Evolutionary conservation across 306 rosid genomes (phyloP).

Genomic region (Lupinus albus): DNA sequence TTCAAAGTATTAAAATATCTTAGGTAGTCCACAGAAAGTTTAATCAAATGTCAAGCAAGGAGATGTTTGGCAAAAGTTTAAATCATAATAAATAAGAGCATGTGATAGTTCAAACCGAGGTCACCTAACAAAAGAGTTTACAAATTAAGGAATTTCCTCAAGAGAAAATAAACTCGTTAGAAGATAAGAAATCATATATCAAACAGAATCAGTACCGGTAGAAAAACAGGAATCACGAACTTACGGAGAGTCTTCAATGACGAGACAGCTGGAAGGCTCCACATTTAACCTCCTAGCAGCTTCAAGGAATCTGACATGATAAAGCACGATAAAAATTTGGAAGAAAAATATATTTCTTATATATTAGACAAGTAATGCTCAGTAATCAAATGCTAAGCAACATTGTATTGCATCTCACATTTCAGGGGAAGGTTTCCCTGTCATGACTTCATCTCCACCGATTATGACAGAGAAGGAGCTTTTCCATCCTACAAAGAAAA

Average conservation of each 20-base stretch:
- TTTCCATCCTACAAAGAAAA: conserved; percentile 73
- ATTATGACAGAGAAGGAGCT: conserved; percentile 72
- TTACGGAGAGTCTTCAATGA: conserved; percentile 90
- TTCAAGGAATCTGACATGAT: conserved; percentile 71
- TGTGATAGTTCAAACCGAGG: conserved; percentile 14
- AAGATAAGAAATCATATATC: conserved; percentile 18
- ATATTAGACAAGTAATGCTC: conserved; percentile 23
- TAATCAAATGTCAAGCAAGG: not conserved
- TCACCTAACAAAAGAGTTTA: conserved; percentile 13
- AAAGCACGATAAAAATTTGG: conserved; percentile 34
- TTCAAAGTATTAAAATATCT: not conserved
- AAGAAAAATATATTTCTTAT: conserved; percentile 24
- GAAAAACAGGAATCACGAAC: conserved; percentile 37
- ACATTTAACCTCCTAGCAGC: conserved; percentile 64
- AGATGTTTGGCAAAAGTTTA: conserved; percentile 24
- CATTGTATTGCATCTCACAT: conserved; percentile 60
- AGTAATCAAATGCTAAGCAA: conserved; percentile 23
- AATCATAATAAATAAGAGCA: conserved; percentile 35
- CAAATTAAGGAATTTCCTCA: not conserved
- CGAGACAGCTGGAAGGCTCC: conserved; percentile 81
- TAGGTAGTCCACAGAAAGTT: conserved; percentile 2
- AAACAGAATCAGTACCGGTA: conserved; percentile 3
- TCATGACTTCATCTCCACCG: conserved; percentile 83
- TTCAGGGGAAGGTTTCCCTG: conserved; percentile 89
- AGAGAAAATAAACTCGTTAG: not conserved